Base-by-base conservation (phyloP, 768 basidiomycete species). In the Termitomyces heimii region DNA sequence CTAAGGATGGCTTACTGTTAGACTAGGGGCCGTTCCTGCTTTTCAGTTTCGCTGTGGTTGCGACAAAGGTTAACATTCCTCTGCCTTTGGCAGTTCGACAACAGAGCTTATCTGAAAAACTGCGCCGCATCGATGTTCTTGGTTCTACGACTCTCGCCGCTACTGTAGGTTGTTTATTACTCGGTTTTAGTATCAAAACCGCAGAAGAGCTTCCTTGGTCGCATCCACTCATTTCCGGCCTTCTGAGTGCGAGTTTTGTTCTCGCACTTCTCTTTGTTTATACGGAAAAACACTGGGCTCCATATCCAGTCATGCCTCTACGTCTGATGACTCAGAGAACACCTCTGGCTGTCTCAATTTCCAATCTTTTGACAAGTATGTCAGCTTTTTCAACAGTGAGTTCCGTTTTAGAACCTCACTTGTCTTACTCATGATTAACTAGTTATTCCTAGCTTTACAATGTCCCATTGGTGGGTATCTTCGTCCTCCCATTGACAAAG, bases 281-380 rank as follows among this genome's bases (percentile, higher is more conserved):
- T 46, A 90, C 92, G 26, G 96, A 99, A 72, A 84, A 84, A 56
- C 77, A 80, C 62, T 85, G 82, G 76, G 84, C 91, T 3, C 78
- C 82, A 4, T 90, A 88, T 68, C 97, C 97, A 16, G 88, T 98
- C 52, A 88, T 99, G 85, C 96, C 96, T 48, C 72, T 97, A 60
- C 82, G 82, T 53, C 73, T 95, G 55, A 80, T 95, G 34, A 82
- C 78, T 32, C 83, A 85, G 66, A 77, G 94, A 54, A 94, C 90
- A 24, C 92, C 92, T 5, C 70, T 94, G 20, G 87, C 89, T 12
- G 84, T 94, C 29, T 89, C 91, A 5, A 57, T 95, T 50, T 82
- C 82, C 46, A 95, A 94, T 70, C 79, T 96, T 43, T 77, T 92
- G 62, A 81, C 78, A 10, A 90, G 88, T 62, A 82, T 90, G 72